Conservation (phyloP, 352 stramenopile genomes). For the Globisporangium orthogonon region DNA sequence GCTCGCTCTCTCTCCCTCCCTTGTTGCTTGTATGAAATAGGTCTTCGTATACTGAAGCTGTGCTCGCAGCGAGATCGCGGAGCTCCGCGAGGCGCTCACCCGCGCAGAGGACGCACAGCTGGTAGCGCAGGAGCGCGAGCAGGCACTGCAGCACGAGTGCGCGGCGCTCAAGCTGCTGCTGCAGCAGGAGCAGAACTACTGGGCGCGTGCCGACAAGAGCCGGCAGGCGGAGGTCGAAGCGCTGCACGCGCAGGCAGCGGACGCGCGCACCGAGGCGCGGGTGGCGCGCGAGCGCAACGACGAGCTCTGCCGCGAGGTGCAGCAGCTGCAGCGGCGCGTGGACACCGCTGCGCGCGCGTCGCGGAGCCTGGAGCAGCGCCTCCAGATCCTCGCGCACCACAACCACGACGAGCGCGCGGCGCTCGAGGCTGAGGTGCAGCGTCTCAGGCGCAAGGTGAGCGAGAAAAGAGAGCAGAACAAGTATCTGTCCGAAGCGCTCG, state of each 20-base stretch:
- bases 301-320: constrained; percentile 30
- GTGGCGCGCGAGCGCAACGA: constrained; percentile 30
- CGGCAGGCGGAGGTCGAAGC: constrained; percentile 25
- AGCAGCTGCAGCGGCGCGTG: constrained; percentile 38
- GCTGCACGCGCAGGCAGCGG: constrained; percentile 19
- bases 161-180: constrained; percentile 29
- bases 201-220: constrained; percentile 19
- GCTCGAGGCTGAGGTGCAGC: constrained; percentile 26
- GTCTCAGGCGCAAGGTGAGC: constrained; percentile 37
- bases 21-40: background rate
- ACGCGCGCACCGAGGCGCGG: constrained; percentile 23
- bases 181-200: constrained; percentile 48
- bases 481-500: constrained; percentile 44
- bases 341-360: constrained; percentile 39
- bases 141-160: constrained; percentile 27
- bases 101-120: constrained; percentile 10
- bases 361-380: constrained; percentile 42
- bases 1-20: background rate
- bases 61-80: constrained; percentile 9
- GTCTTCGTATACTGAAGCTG: background rate
- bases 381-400: constrained; percentile 35
- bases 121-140: constrained; percentile 14
- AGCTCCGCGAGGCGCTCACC: constrained; percentile 13
- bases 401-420: constrained; percentile 29
- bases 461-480: constrained; percentile 56